Evolutionary conservation across 2,329 filamentous ascomycete species (phyloP).

Genomic region (Penicillium griseofulvum): DNA sequence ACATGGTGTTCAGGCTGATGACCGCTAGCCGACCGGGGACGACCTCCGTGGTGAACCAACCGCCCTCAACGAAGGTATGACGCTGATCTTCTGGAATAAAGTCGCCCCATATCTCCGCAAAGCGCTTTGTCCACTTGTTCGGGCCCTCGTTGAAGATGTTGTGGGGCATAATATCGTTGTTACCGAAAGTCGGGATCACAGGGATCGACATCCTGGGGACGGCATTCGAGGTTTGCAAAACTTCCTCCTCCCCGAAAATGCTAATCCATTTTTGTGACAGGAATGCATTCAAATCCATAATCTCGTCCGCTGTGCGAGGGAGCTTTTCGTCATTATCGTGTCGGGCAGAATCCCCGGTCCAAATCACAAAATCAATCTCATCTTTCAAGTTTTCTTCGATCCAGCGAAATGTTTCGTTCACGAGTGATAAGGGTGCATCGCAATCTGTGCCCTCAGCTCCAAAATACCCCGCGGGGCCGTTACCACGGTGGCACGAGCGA

Average conservation of each 20-base stretch:
- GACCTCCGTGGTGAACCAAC: conserved; percentile 93
- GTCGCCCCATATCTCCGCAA: conserved; percentile 72
- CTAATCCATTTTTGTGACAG: conserved; percentile 74
- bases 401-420: conserved; percentile 90
- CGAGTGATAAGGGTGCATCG: conserved; percentile 75
- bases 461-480: conserved; percentile 74
- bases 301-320: conserved; percentile 71
- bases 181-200: conserved; percentile 86
- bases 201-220: conserved; percentile 66
- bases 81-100: conserved; percentile 92
- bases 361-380: conserved; percentile 82
- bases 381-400: conserved; percentile 74
- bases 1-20: conserved; percentile 93
- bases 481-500: conserved; percentile 71
- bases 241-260: conserved; percentile 59
- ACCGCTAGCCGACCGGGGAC: conserved; percentile 82
- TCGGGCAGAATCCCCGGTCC: conserved; percentile 86
- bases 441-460: conserved; percentile 86
- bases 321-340: conserved; percentile 83
- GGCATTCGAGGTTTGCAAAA: conserved; percentile 45
- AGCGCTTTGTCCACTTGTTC: conserved; percentile 78
- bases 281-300: conserved; percentile 73
- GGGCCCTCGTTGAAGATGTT: conserved; percentile 87
- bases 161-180: conserved; percentile 96
- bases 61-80: conserved; percentile 86